Evolutionary conservation across 768 basidiomycete genomes (phyloP), one percentile per base, ranked within the genome.

Genomic region (Amanita thiersii): DNA sequence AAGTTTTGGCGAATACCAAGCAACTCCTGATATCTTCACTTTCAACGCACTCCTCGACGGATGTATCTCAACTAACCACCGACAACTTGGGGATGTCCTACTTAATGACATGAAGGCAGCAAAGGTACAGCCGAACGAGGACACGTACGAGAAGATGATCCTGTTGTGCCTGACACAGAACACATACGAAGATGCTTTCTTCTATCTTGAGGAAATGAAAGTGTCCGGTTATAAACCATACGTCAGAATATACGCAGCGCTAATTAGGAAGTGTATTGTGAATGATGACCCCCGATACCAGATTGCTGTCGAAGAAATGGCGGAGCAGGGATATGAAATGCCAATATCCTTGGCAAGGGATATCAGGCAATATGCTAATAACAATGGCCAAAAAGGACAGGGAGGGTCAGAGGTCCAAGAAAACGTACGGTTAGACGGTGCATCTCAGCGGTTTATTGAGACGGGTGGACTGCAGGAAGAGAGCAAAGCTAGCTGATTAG

Each of bases 161-260:
- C 48, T 63, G 8, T 70, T 92, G 3, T 83, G 79, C 53, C 69
- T 92, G 10, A 77, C 79, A 0, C 81, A 86, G 52, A 58, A 72
- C 5, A 67, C 64, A 2, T 93, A 89, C 58, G 88, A 91, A 53
- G 86, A 89, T 47, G 86, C 88, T 0, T 92, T 92, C 62, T 81
- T 79, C 54, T 90, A 87, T 59, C 70, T 94, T 23, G 88, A 91
- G 56, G 83, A 86, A 64, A 87, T 89, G 84, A 91, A 92, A 58
- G 60, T 67, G 0, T 70, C 69, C 25, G 65, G 65, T 6, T 64
- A 76, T 51, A 51, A 64, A n/a, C 86, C 89, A 1, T 56, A 73
- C 7, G 52, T 52, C 18, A 52, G 53, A 1, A 59, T 81, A 21
- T 92, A 92, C 59, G 68, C 73, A 24, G 62, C 64, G 1, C 61